Conservation (phyloP, 1,284 basidiomycete species). For the Agaricales sp. region DNA sequence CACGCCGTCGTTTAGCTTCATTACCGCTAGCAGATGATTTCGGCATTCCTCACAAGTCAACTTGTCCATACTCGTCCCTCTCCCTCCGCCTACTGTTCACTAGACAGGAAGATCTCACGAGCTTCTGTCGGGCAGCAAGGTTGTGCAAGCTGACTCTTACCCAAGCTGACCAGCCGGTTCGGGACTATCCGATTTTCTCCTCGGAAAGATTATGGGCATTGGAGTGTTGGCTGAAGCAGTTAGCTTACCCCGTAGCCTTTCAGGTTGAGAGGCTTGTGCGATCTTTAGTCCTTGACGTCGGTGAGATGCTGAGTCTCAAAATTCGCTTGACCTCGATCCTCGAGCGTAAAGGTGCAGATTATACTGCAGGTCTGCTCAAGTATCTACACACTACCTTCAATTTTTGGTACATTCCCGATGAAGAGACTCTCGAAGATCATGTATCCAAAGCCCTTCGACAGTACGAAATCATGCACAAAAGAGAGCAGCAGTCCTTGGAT, state of each 20-base stretch:
- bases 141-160: background rate
- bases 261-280: conserved; percentile 41
- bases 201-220: conserved; percentile 21
- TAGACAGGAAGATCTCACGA: conserved; percentile 19
- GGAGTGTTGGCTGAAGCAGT: conserved; percentile 22
- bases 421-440: conserved; percentile 11
- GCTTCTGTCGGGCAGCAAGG: conserved; percentile 21
- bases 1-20: background rate
- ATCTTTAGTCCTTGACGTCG: conserved; percentile 29
- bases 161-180: conserved; percentile 11
- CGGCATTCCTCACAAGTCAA: conserved; percentile 14
- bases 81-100: conserved; percentile 37
- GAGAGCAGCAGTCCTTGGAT: background rate
- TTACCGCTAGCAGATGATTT: conserved; percentile 12
- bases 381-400: conserved; percentile 30
- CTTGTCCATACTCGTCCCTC: conserved; percentile 36
- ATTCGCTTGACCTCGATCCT: conserved; percentile 23
- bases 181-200: conserved; percentile 37
- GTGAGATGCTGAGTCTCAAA: conserved; percentile 34
- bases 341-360: background rate
- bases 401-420: background rate
- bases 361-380: conserved; percentile 21
- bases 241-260: conserved; percentile 42
- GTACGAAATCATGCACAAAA: conserved; percentile 15
- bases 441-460: conserved; percentile 26